phyloP scores from a whole-genome alignment of 257 asterid genomes.

The Fraxinus quadrangulata region DNA sequence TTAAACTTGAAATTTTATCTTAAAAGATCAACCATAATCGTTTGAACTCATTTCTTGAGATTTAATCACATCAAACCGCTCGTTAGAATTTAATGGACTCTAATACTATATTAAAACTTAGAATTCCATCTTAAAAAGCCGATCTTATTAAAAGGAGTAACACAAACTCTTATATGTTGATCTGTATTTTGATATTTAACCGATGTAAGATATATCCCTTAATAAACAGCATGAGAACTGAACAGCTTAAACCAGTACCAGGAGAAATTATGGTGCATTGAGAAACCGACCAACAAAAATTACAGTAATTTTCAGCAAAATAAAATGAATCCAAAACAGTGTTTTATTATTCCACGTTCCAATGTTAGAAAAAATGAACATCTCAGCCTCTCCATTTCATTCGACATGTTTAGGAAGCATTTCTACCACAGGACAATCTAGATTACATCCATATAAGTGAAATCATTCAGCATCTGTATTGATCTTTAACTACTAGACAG shows the following conservation, averaged over 20 bases:
- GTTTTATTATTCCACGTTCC: neutral
- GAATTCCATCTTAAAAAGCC: no score
- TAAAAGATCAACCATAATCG: no score
- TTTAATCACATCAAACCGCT: no score
- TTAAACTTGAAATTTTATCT: no score
- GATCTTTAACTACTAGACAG: neutral
- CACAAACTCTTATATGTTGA: no score
- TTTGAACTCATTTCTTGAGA: no score
- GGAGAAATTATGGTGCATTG: neutral
- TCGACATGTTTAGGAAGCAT: neutral
- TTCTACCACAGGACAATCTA: neutral
- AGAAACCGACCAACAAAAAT: neutral
- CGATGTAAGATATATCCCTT: no score
- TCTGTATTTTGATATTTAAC: no score
- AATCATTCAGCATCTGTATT: neutral
- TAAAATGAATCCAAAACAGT: neutral
- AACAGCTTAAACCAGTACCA: neutral
- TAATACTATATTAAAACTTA: no score
- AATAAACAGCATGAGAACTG: neutral
- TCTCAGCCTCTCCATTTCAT: neutral
- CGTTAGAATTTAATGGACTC: no score
- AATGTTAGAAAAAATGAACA: neutral
- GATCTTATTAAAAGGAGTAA: no score
- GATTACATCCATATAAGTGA: neutral
- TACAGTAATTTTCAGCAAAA: neutral